Evolutionary conservation across 768 basidiomycete genomes (phyloP), one percentile per base, ranked within the genome.

Genomic region (Holtermannia corniformis): DNA sequence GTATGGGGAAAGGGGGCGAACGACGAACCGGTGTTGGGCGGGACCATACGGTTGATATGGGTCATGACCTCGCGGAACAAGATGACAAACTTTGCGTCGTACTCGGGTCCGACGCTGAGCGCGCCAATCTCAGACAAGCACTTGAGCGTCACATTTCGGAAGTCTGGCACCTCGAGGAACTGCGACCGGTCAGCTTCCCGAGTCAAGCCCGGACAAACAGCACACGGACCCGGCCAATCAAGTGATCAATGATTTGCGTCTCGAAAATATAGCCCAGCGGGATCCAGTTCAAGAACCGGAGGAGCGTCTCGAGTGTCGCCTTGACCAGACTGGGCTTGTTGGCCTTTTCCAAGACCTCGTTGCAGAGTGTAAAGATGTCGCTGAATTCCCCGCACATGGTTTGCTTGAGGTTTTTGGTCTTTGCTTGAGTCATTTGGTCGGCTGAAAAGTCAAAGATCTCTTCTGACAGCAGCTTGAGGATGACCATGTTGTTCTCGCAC

Each of bases 401-500:
- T 65, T 92, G 89, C 77, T 99, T 99, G 51, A 99, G 77, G 61
- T 88, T 86, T 75, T 95, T 96, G 62, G 90, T 92, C 77, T 93
- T 97, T 10, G 85, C 84, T 73, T 95, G 91, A 0, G 92, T 96
- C 90, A 99, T 86, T 73, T 93, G 89, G 63, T 99, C 95, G 2
- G 95, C 90, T 3, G 91, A 95, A 74, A 85, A 99, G 73, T 99
- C 95, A 67, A 99, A 99, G 54, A 99, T 89, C 73, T 99, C 95
- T 69, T 99, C 95, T 0, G 90, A 93, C n/a, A 97, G 79, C 12
- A 99, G 79, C 67, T 88, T 87, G 62, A 97, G 79, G 70, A 99
- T 97, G 72, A 90, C 81, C 95, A 99, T 99, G 76, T 99, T 99
- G 79, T 99, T 99, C 76, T 99, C 95, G 79, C 95, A 97, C 25